Evolutionary conservation across 352 stramenopile species (phyloP).

Genomic region (Phytophthora pinifolia): DNA sequence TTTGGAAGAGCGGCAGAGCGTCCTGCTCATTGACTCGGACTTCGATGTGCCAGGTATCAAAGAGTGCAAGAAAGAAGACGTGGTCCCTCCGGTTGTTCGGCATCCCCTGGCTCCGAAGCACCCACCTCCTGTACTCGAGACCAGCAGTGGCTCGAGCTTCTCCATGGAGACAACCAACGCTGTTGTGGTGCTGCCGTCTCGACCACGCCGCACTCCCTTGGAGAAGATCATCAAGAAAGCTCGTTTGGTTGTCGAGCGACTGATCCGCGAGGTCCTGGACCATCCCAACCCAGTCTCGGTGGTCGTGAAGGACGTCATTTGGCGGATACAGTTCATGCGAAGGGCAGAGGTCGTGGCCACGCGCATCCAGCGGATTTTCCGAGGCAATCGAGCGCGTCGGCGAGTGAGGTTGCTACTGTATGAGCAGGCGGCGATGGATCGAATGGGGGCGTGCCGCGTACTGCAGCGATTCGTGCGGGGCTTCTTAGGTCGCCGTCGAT

Average conservation of each 20-base stretch:
- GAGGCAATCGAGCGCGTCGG: constrained; percentile 57
- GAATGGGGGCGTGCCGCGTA: constrained; percentile 35
- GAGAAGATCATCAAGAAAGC: constrained; percentile 22
- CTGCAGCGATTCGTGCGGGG: constrained; percentile 61
- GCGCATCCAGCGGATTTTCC: constrained; percentile 66
- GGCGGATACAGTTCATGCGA: constrained; percentile 61
- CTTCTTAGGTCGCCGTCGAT: constrained; percentile 50
- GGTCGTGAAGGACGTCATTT: constrained; percentile 53
- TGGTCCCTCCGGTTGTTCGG: constrained; percentile 15
- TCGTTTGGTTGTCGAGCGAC: background rate
- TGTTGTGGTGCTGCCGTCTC: constrained; percentile 21
- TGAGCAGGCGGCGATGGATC: constrained; percentile 38
- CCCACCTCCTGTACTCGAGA: constrained; percentile 26
- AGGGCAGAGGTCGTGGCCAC: constrained; percentile 51
- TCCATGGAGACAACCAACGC: constrained; percentile 24
- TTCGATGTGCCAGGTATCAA: constrained; percentile 66
- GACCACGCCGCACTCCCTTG: background rate
- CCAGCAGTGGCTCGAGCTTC: background rate
- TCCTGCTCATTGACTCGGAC: constrained; percentile 52
- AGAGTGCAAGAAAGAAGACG: constrained; percentile 47
- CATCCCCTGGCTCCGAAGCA: constrained; percentile 61
- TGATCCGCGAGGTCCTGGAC: constrained; percentile 21
- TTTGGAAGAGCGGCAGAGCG: constrained; percentile 46
- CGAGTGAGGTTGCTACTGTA: constrained; percentile 40
- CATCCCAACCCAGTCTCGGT: constrained; percentile 45